Evolutionary conservation across 2,329 filamentous ascomycete species (phyloP).

Genomic region (Tolypocladium ovalisporum): DNA sequence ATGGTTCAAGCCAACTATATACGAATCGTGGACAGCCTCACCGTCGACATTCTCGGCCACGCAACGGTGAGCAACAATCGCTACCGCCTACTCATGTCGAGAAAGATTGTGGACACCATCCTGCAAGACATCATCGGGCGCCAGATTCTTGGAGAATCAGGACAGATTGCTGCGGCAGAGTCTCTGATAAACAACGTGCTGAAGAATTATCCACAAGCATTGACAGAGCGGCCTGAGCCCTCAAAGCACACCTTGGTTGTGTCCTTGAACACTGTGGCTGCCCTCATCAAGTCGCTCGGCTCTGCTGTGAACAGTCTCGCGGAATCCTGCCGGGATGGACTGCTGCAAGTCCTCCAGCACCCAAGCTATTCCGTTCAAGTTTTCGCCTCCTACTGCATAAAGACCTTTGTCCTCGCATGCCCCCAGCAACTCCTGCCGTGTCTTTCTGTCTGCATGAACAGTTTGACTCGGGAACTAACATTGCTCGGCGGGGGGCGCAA

Average conservation of each 20-base stretch:
- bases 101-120: slow-evolving; percentile 74
- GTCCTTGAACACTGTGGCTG: slow-evolving; percentile 66
- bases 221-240: slow-evolving; percentile 81
- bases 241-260: slow-evolving; percentile 76
- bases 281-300: slow-evolving; percentile 68
- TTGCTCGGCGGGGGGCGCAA: slow-evolving; percentile 65
- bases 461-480: slow-evolving; percentile 74
- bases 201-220: slow-evolving; percentile 85
- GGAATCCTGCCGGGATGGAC: slow-evolving; percentile 73
- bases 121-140: slow-evolving; percentile 75
- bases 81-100: slow-evolving; percentile 74
- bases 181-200: slow-evolving; percentile 77
- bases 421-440: slow-evolving; percentile 86
- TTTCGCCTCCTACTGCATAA: slow-evolving; percentile 75
- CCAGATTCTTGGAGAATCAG: slow-evolving; percentile 77
- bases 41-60: slow-evolving; percentile 69
- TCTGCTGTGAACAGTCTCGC: slow-evolving; percentile 72
- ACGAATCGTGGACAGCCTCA: slow-evolving; percentile 69
- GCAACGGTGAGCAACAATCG: slow-evolving; percentile 69
- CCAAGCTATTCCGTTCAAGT: slow-evolving; percentile 95
- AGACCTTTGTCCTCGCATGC: slow-evolving; percentile 78
- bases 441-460: slow-evolving; percentile 94
- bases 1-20: slow-evolving; percentile 76
- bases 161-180: slow-evolving; percentile 73
- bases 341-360: slow-evolving; percentile 85